Conservation (phyloP, 805 yeast genomes). For the Hanseniaspora thailandica region DNA sequence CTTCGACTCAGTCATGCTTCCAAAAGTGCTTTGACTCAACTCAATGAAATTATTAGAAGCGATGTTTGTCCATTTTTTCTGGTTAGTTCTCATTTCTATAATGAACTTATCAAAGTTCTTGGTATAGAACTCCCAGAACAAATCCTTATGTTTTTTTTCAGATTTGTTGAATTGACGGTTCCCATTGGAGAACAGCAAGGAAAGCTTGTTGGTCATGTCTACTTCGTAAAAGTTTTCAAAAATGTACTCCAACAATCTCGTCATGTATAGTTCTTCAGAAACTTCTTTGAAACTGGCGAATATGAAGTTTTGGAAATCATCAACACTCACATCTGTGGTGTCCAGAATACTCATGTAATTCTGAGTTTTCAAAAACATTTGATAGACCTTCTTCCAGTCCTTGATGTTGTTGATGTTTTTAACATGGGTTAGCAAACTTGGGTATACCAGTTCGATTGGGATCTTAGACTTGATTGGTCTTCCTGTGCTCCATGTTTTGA, state of each 20-base stretch:
- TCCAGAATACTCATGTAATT: constrained; percentile 31
- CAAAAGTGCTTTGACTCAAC: constrained; percentile 12
- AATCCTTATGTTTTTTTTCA: constrained; percentile 16
- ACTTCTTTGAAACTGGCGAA: constrained; percentile 44
- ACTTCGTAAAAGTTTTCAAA: constrained; percentile 3
- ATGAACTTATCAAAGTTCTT: constrained; percentile 34
- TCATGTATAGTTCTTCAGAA: constrained; percentile 35
- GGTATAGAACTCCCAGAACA: constrained; percentile 48
- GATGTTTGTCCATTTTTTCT: constrained; percentile 9
- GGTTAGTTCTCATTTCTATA: constrained; percentile 12
- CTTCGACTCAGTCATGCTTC: background rate
- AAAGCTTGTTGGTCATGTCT: constrained; percentile 17
- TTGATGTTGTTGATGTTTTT: constrained; percentile 24
- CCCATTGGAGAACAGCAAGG: constrained; percentile 7
- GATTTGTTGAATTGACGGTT: background rate
- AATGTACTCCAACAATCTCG: constrained; percentile 30
- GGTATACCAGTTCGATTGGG: constrained; percentile 41
- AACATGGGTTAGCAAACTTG: constrained; percentile 35
- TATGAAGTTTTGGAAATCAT: constrained; percentile 1
- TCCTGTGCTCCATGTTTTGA: constrained; percentile 43
- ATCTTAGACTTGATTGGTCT: constrained; percentile 33
- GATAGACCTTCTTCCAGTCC: constrained; percentile 50
- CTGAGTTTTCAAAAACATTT: constrained; percentile 41
- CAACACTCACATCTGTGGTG: constrained; percentile 17
- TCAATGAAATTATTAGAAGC: constrained; percentile 12